Evolutionary conservation across 2,329 filamentous ascomycete species (phyloP).

Genomic region (Trichoderma sp.): DNA sequence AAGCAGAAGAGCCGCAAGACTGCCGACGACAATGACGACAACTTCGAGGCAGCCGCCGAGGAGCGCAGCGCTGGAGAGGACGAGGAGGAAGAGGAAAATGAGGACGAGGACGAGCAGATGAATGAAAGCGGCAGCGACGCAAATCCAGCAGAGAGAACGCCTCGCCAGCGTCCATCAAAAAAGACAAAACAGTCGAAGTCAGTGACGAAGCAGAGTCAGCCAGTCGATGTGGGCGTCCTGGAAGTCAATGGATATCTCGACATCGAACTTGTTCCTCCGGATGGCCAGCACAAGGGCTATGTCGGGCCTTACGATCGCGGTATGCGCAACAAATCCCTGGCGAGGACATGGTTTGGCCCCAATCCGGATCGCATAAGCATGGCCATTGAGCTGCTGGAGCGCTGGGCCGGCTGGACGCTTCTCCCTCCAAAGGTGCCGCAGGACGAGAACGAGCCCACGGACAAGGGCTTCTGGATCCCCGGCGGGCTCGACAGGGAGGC

Average conservation of each 20-base stretch:
- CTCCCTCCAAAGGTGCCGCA: constrained; percentile 43
- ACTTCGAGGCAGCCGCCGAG: constrained; percentile 38
- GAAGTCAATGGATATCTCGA: constrained; percentile 36
- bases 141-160: constrained; percentile 34
- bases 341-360: constrained; percentile 49
- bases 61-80: constrained; percentile 31
- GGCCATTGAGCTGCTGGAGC: constrained; percentile 44
- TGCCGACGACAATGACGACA: constrained; percentile 37
- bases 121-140: constrained; percentile 39
- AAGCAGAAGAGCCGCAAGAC: constrained; percentile 33
- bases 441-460: constrained; percentile 36
- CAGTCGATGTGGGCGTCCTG: constrained; percentile 31
- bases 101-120: constrained; percentile 39
- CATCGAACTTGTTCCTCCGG: constrained; percentile 41
- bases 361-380: constrained; percentile 41
- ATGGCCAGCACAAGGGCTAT: constrained; percentile 41
- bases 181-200: constrained; percentile 34
- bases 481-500: constrained; percentile 41
- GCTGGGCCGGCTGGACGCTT: constrained; percentile 47
- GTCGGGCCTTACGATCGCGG: constrained; percentile 43
- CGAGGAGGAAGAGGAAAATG: constrained; percentile 39
- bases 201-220: constrained; percentile 32
- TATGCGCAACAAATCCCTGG: constrained; percentile 40
- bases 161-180: constrained; percentile 35
- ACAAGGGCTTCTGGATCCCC: constrained; percentile 47